Conservation (phyloP, 2,329 filamentous ascomycete genomes). For the Didymella lethalis region DNA sequence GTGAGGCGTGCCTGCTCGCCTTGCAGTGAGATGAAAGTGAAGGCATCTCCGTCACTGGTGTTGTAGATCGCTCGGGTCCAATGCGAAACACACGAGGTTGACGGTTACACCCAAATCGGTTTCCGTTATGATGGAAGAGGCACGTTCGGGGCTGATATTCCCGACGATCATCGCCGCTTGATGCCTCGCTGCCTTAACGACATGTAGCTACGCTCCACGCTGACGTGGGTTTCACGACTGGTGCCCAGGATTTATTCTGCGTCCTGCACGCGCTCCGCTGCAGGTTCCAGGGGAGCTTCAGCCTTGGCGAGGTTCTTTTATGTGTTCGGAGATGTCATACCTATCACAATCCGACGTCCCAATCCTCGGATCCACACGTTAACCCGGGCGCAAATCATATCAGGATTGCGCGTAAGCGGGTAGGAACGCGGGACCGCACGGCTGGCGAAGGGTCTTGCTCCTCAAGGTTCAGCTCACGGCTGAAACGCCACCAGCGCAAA, state of each 20-base stretch:
- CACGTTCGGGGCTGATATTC: slow-evolving; percentile 8
- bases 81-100: slow-evolving; percentile 7
- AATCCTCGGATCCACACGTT: slow-evolving; percentile 39
- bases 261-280: slow-evolving; percentile 7
- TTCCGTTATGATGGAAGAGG: slow-evolving; percentile 18
- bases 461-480: slow-evolving; percentile 29
- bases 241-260: slow-evolving; percentile 17
- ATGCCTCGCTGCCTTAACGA: slow-evolving; percentile 8
- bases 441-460: slow-evolving; percentile 24
- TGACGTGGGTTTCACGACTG: slow-evolving; percentile 9
- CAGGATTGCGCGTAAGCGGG: slow-evolving; percentile 31
- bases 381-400: slow-evolving; percentile 44
- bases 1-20: slow-evolving; percentile 5
- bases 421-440: slow-evolving; percentile 23
- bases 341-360: slow-evolving; percentile 38
- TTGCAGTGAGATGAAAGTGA: slow-evolving; percentile 10
- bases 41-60: slow-evolving; percentile 4
- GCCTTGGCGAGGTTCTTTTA: slow-evolving; percentile 33
- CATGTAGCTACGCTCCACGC: not conserved
- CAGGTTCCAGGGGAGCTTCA: slow-evolving; percentile 22
- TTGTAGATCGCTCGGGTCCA: slow-evolving; percentile 15
- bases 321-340: slow-evolving; percentile 41
- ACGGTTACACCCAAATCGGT: not conserved
- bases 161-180: slow-evolving; percentile 30
- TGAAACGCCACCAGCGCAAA: slow-evolving; percentile 32